A percentile compares a stretch with the other conserved stretches of the same genome.
Evolutionary conservation across 1,284 basidiomycete species (phyloP).

Genomic region (Cutaneotrichosporon cyanovorans): DNA sequence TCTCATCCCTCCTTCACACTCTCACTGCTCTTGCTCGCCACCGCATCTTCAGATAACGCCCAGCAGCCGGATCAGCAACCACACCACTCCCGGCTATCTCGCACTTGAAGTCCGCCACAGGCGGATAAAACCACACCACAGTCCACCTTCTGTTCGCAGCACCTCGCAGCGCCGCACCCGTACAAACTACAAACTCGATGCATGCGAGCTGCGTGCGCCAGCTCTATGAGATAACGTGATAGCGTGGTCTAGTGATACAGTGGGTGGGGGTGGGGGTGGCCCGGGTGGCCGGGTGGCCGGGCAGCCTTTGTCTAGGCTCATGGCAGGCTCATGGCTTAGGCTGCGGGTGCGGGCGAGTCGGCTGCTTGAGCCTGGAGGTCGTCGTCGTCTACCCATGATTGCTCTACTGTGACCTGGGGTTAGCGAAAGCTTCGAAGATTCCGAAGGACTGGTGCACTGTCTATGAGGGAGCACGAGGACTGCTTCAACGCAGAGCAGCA

Average conservation of each 20-base stretch:
- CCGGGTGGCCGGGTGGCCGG: too few species aligned
- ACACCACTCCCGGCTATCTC: too few species aligned
- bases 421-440: conserved; percentile 14
- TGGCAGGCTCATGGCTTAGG: neutral
- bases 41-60: too few species aligned
- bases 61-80: too few species aligned
- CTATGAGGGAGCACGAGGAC: too few species aligned
- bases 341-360: neutral
- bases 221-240: neutral
- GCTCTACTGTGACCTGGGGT: conserved; percentile 40
- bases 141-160: too few species aligned
- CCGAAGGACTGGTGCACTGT: neutral
- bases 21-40: too few species aligned
- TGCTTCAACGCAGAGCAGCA: too few species aligned
- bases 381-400: conserved; percentile 34
- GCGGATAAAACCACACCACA: too few species aligned
- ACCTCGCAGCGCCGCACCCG: too few species aligned
- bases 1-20: too few species aligned
- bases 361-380: conserved; percentile 26
- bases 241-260: neutral
- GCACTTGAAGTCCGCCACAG: too few species aligned
- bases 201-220: neutral
- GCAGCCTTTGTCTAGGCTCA: neutral
- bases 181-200: neutral
- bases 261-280: neutral